These are phyloP conservation scores for Millerozyma miso DNA, from an alignment of 805 yeast genomes.

Conservation along the genomic window DNA sequence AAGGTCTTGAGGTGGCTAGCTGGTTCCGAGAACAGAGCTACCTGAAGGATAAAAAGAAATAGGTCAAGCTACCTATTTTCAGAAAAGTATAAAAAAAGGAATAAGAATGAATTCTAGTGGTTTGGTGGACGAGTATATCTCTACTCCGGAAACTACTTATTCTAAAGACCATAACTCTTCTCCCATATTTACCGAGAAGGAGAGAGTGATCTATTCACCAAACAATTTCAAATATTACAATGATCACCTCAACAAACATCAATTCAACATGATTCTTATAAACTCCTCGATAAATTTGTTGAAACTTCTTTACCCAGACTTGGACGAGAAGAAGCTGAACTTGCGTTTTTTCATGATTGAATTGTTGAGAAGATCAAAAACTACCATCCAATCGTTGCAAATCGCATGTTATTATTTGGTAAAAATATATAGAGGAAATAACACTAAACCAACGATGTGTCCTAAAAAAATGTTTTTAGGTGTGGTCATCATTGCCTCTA, in stretches of 20 bases:
- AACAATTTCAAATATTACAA: constrained; percentile 39
- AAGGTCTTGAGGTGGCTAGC: background rate
- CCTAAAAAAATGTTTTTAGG: constrained; percentile 67
- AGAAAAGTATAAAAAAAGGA: too few relatives aligned
- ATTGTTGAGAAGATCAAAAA: constrained; percentile 27
- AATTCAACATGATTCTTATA: constrained; percentile 36
- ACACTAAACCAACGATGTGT: constrained; percentile 28
- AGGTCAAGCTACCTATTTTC: background rate
- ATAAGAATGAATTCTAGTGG: background rate
- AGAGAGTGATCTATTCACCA: constrained; percentile 14
- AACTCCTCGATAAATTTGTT: constrained; percentile 33
- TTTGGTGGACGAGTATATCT: background rate
- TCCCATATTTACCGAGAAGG: background rate
- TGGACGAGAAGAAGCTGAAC: constrained; percentile 11
- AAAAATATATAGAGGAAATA: constrained; percentile 31
- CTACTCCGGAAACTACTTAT: constrained; percentile 1
- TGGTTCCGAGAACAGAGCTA: background rate
- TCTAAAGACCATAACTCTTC: background rate
- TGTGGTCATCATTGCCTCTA: constrained; percentile 66
- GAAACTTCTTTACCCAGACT: constrained; percentile 26
- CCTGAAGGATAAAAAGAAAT: background rate
- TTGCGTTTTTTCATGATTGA: constrained; percentile 45
- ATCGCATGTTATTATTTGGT: constrained; percentile 63
- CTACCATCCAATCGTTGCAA: constrained; percentile 60
- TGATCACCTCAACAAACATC: constrained; percentile 34